Conservation (phyloP, 2,329 filamentous ascomycete genomes). For the Fusarium pilosicola region DNA sequence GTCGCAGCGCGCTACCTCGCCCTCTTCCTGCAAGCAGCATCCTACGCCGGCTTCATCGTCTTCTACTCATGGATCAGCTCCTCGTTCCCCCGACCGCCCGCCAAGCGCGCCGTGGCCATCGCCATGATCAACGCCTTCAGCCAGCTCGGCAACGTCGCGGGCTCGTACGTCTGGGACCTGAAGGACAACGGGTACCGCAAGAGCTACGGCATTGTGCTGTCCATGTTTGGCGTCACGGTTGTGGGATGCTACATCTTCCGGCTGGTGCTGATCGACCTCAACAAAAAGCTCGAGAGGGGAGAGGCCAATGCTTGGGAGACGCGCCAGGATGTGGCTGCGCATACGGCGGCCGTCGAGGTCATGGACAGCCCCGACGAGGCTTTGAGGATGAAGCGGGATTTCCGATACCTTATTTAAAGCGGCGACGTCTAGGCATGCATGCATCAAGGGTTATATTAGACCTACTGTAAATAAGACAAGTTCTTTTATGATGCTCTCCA, state of each 20-base stretch:
- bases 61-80: conserved; percentile 69
- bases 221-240: conserved; percentile 71
- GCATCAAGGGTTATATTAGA: neutral
- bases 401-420: conserved; percentile 57
- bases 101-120: conserved; percentile 69
- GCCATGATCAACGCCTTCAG: conserved; percentile 69
- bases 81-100: conserved; percentile 66
- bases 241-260: conserved; percentile 61
- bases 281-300: conserved; percentile 58
- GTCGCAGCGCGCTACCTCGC: conserved; percentile 67
- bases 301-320: conserved; percentile 52
- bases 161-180: conserved; percentile 71
- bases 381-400: conserved; percentile 57
- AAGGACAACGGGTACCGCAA: conserved; percentile 68
- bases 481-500: neutral
- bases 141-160: conserved; percentile 68
- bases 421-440: neutral
- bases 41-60: conserved; percentile 68
- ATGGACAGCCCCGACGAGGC: conserved; percentile 57
- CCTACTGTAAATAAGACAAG: neutral
- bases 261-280: conserved; percentile 57
- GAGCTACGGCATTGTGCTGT: conserved; percentile 71
- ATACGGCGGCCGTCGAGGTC: conserved; percentile 53
- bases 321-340: conserved; percentile 50
- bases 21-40: conserved; percentile 67